Percentiles rank a stretch among this genome's conserved stretches.
Evolutionary conservation across 345 rosid species (phyloP).

Genomic region (Eucalyptus curtisii): DNA sequence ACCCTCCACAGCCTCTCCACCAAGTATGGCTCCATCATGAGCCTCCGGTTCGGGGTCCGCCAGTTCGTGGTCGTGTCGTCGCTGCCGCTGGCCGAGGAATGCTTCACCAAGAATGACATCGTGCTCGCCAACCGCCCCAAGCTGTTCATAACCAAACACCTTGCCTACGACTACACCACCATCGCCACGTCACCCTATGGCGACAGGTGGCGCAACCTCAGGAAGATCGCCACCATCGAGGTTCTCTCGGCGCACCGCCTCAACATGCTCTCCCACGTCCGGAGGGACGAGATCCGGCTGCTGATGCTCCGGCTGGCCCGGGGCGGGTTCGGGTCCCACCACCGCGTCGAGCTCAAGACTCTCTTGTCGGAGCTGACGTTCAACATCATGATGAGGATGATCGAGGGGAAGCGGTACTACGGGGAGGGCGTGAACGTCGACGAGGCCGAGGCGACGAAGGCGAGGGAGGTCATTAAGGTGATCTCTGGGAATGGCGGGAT

Average conservation of each 20-base stretch:
- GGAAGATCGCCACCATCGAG: not conserved
- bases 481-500: too few relatives aligned
- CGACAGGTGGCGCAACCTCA: not conserved
- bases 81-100: not conserved
- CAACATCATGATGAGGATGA: constrained; percentile 20
- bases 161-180: not conserved
- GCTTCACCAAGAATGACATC: not conserved
- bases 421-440: too few relatives aligned
- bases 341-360: constrained; percentile 25
- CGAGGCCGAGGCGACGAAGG: too few relatives aligned
- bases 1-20: not conserved
- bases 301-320: not conserved
- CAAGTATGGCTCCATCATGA: not conserved
- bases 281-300: not conserved
- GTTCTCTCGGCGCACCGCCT: not conserved
- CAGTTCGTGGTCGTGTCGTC: not conserved
- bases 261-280: not conserved
- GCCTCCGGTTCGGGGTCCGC: not conserved
- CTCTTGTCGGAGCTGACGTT: constrained; percentile 15
- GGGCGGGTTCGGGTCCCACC: not conserved
- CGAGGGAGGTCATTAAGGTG: too few relatives aligned
- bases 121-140: not conserved
- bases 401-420: constrained; percentile 30
- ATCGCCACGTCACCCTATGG: not conserved
- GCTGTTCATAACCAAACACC: constrained; percentile 1